Evolutionary conservation across 2,329 filamentous ascomycete species (phyloP), one percentile per base, ranked within the genome.

Genomic region (Aspergillus sergii): DNA sequence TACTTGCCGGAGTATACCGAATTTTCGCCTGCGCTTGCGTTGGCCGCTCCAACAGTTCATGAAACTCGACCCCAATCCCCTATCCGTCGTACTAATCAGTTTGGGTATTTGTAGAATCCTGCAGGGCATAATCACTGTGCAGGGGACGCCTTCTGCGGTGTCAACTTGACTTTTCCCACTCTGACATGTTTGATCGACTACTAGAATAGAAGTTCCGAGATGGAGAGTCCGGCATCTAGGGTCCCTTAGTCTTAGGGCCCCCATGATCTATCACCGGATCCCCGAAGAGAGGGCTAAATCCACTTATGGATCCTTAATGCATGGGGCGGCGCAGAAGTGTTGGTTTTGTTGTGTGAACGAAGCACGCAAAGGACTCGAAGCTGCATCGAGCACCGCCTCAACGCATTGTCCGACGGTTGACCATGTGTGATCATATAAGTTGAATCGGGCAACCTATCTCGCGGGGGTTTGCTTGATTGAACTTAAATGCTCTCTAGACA

Each of bases 311-410:
- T 32, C 48, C 34, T 59, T 16, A 14, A 45, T 43, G 21, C 45
- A 28, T 39, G 57, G 41, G 48, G 58, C 48, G 58, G 48, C 46
- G 50, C 46, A 45, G 58, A 46, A 39, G n/a, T 43, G 50, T 45
- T 45, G 58, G n/a, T 53, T 28, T n/a, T 45, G 5, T 32, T 55
- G 58, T 21, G 34, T 55, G 32, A 34, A 39, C 30, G n/a, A 28
- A 10, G 30, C 32, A 19, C 51, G 23, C 32, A 41, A 39, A 55
- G 30, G 51, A 55, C 32, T 39, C 21, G 32, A 48, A 23, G 36
- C 46, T 34, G 34, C 46, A 59, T 10, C 16, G 9, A 60, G 58
- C 58, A 60, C 58, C 36, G 58, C 58, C 58, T 60, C 58, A 19
- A 55, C 8, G 41, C 48, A 45, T 32, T 41, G 11, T 41, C 30